Evolutionary conservation across 345 rosid species (phyloP).

Genomic region (Abelmoschus esculentus): DNA sequence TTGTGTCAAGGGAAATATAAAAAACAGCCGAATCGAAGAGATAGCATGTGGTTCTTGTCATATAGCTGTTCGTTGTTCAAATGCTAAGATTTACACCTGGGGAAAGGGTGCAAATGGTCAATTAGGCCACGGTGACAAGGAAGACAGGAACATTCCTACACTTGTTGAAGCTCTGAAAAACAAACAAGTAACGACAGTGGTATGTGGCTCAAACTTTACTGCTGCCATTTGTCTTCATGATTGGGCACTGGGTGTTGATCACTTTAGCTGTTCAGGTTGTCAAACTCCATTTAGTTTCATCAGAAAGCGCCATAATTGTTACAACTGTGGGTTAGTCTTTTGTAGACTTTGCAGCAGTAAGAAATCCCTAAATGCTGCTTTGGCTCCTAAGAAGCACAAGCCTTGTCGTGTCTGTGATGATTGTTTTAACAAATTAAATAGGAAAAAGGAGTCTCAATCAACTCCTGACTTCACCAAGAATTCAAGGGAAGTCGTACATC

Average conservation of each 20-base stretch:
- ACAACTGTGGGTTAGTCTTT: constrained; percentile 54
- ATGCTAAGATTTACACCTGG: constrained; percentile 45
- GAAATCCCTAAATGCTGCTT: constrained; percentile 51
- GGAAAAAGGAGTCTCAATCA: constrained; percentile 24
- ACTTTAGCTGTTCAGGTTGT: constrained; percentile 39
- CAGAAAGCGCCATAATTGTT: constrained; percentile 69
- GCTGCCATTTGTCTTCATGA: constrained; percentile 44
- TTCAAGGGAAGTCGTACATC: constrained; percentile 33
- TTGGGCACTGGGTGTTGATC: constrained; percentile 30
- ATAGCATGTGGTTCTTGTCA: constrained; percentile 45
- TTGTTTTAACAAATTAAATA: constrained; percentile 46
- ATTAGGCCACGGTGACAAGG: constrained; percentile 40
- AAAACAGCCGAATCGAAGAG: constrained; percentile 29
- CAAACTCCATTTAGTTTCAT: constrained; percentile 29
- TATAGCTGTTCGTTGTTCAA: constrained; percentile 37
- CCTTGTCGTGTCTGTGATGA: constrained; percentile 59
- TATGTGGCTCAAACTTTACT: constrained; percentile 36
- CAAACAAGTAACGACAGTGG: constrained; percentile 35
- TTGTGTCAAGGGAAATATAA: constrained; percentile 26
- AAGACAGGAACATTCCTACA: constrained; percentile 29
- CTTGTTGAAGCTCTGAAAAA: constrained; percentile 40
- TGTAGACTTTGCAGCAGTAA: constrained; percentile 53
- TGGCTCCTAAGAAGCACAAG: constrained; percentile 55
- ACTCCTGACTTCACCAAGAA: constrained; percentile 24
- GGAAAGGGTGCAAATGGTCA: constrained; percentile 48